Evolutionary conservation across 192 early-diverging fungal genomes (phyloP).

Genomic region (Coemansia asiatica): DNA sequence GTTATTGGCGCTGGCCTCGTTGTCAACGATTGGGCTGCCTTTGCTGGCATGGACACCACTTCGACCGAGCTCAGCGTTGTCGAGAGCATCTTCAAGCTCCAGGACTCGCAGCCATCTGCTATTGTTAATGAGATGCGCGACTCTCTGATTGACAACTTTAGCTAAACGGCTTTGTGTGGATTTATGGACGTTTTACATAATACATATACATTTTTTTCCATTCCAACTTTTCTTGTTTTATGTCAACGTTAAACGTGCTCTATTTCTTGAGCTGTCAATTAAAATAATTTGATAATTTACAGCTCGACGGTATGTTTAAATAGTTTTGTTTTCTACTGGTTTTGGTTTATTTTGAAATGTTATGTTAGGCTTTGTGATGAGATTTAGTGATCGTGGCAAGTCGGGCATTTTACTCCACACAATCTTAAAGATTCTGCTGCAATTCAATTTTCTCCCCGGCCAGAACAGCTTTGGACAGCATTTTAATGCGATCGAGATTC

Average conservation of each 20-base stretch:
- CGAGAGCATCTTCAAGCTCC: conserved; percentile 97
- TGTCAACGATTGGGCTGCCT: conserved; percentile 98
- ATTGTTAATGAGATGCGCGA: conserved; percentile 95
- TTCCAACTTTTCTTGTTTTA: too few species aligned
- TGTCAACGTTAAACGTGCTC: too few species aligned
- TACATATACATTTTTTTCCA: not conserved
- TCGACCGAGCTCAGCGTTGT: conserved; percentile 95
- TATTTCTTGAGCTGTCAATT: too few species aligned
- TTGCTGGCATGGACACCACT: conserved; percentile 96
- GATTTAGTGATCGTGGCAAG: not conserved
- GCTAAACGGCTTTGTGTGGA: conserved; percentile 39
- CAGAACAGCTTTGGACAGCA: not conserved
- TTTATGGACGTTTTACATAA: not conserved
- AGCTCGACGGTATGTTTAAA: too few species aligned
- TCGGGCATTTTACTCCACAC: not conserved
- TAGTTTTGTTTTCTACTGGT: too few species aligned
- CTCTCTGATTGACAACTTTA: conserved; percentile 84
- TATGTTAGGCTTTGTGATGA: too few species aligned
- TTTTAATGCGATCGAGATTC: conserved; percentile 1
- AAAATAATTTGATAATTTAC: too few species aligned
- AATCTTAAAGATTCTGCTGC: not conserved
- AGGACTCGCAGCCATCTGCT: conserved; percentile 84
- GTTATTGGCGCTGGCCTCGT: conserved; percentile 95
- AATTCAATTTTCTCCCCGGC: not conserved
- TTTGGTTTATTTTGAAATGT: too few species aligned